Percentiles rank a stretch among this genome's conserved stretches.
Evolutionary conservation across 345 rosid genomes (phyloP).

Genomic region (Reutealis trisperma): DNA sequence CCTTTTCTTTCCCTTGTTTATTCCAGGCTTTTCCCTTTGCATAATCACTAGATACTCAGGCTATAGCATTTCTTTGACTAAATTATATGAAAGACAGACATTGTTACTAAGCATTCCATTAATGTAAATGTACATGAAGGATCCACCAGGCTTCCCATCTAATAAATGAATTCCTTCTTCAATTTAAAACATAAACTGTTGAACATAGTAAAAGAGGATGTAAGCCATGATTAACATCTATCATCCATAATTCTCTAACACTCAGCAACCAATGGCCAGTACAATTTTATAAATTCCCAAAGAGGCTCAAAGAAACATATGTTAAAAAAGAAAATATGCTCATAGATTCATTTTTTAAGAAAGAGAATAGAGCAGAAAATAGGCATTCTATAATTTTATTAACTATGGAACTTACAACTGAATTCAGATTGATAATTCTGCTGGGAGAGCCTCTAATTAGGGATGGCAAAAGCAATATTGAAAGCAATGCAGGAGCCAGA

Average conservation of each 20-base stretch:
- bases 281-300: neutral
- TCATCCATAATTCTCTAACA: neutral
- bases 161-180: neutral
- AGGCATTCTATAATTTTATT: neutral
- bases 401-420: conserved; percentile 73
- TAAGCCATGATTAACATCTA: neutral
- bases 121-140: neutral
- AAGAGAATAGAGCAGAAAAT: neutral
- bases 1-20: neutral
- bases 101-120: neutral
- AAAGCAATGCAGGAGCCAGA: conserved; percentile 90
- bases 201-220: neutral
- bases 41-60: neutral
- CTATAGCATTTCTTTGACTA: neutral
- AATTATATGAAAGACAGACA: neutral
- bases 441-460: conserved; percentile 92
- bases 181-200: neutral
- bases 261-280: neutral
- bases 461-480: conserved; percentile 86
- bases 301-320: neutral
- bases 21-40: neutral
- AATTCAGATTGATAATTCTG: conserved; percentile 89
- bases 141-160: neutral
- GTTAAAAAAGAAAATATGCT: neutral
- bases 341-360: neutral